phyloP scores from a whole-genome alignment of 371 early-diverging fungal genomes.

The Mortierella sp. region DNA sequence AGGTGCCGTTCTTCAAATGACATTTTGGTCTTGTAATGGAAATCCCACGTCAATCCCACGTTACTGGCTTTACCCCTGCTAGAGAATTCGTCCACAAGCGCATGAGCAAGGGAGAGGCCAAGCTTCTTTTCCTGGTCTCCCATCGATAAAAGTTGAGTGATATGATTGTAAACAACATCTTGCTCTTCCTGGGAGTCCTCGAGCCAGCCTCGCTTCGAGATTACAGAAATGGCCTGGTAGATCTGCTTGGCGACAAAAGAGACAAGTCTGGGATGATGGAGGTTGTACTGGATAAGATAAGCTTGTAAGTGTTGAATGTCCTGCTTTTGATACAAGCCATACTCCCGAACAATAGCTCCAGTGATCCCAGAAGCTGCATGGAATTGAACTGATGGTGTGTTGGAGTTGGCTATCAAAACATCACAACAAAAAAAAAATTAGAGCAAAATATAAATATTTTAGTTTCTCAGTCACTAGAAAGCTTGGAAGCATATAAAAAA shows the following conservation, averaged over 20 bases:
- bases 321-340: constrained; percentile 63
- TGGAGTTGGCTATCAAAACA: constrained; percentile 62
- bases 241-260: constrained; percentile 55
- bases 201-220: constrained; percentile 76
- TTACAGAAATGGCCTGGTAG: constrained; percentile 63
- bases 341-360: constrained; percentile 70
- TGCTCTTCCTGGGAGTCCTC: constrained; percentile 68
- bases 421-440: neutral
- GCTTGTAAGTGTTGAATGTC: constrained; percentile 66
- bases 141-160: constrained; percentile 66
- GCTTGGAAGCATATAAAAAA: neutral
- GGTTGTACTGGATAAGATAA: constrained; percentile 69
- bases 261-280: constrained; percentile 56
- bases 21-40: constrained; percentile 73
- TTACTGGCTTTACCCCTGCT: constrained; percentile 67
- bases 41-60: constrained; percentile 77
- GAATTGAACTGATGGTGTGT: constrained; percentile 70
- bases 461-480: constrained; percentile 1
- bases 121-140: constrained; percentile 62
- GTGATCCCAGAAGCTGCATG: constrained; percentile 72
- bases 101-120: constrained; percentile 67
- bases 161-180: constrained; percentile 63
- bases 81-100: constrained; percentile 76
- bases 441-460: neutral
- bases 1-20: constrained; percentile 71